Percentiles rank a stretch among this genome's conserved stretches.
phyloP scores from a whole-genome alignment of 169 alveolate genomes.

The Plasmodium billcollinsi region DNA sequence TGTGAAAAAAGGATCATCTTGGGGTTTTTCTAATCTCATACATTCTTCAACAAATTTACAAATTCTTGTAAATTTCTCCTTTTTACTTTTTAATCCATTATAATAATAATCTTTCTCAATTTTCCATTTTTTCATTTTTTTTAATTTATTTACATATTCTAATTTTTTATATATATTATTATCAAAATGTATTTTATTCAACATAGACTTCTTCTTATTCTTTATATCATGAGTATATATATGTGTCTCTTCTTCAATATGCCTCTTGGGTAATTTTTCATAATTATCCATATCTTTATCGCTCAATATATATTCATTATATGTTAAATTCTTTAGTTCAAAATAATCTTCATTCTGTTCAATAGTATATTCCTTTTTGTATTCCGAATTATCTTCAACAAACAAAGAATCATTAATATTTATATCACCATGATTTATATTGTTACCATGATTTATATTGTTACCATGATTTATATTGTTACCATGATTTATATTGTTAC shows the following conservation, averaged over 20 bases:
- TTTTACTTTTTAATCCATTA: constrained; percentile 29
- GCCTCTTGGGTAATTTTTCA: too few relatives aligned
- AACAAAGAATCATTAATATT: neutral
- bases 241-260: too few relatives aligned
- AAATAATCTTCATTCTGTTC: too few relatives aligned
- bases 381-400: neutral
- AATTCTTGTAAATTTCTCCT: constrained; percentile 9
- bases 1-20: neutral
- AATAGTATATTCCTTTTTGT: neutral
- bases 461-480: neutral
- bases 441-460: neutral
- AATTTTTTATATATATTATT: constrained; percentile 31
- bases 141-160: constrained; percentile 44
- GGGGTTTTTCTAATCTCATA: neutral
- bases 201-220: neutral
- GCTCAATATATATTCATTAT: too few relatives aligned
- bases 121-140: constrained; percentile 1
- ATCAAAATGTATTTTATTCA: too few relatives aligned
- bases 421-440: neutral
- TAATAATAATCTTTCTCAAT: constrained; percentile 27
- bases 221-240: neutral
- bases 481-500: neutral
- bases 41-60: neutral
- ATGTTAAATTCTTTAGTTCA: too few relatives aligned
- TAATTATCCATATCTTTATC: too few relatives aligned